Conservation (phyloP, 163 green algal species). For the Scenedesmus sp. region DNA sequence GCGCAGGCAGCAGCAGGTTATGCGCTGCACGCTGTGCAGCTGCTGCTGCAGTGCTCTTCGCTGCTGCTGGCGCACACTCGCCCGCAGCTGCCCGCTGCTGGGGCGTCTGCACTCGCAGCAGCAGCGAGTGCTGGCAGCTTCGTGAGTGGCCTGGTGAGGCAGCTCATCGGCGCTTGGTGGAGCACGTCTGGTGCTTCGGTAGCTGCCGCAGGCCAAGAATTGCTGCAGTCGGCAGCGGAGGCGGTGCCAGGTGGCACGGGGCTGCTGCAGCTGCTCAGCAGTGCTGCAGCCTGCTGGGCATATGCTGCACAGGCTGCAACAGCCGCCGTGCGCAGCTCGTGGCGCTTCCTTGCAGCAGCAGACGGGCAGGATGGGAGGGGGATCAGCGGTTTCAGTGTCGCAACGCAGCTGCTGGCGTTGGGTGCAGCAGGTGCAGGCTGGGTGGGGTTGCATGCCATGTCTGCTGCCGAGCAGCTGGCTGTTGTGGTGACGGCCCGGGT, state of each 20-base stretch:
- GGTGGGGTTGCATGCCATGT: neutral
- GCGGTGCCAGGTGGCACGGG: neutral
- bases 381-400: neutral
- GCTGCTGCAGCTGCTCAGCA: neutral
- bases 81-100: neutral
- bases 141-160: neutral
- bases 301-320: neutral
- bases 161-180: neutral
- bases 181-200: neutral
- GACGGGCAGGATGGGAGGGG: neutral
- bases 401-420: neutral
- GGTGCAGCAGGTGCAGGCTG: neutral
- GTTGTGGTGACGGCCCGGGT: neutral
- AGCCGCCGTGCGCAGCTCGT: neutral
- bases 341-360: neutral
- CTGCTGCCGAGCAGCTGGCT: neutral
- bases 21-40: slow-evolving; percentile 6
- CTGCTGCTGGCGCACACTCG: neutral
- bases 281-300: no score
- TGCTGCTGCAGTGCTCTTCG: neutral
- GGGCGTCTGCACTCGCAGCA: neutral
- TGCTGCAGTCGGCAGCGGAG: neutral
- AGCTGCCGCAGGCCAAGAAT: neutral
- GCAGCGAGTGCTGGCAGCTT: neutral
- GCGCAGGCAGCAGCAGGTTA: neutral